Evolutionary conservation across 2,329 filamentous ascomycete genomes (phyloP), one percentile per base, ranked within the genome.

Genomic region (Aspergillus neotritici): DNA sequence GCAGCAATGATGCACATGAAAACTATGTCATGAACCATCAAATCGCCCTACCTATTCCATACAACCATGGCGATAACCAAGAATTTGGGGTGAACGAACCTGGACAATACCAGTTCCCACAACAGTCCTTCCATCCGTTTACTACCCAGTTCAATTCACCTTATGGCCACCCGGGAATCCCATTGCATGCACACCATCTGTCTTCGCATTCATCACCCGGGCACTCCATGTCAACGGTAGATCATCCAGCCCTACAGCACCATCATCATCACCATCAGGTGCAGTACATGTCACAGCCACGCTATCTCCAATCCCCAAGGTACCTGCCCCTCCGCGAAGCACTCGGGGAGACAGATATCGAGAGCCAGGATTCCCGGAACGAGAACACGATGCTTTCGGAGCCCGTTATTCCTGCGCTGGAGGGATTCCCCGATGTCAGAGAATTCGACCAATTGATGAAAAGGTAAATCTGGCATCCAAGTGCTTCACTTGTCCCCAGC

Each of bases 391-490:
- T 67, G 66, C 52, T 66, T 11, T 73, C 70, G 13, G 70, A 73
- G 47, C 65, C 69, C 13, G 61, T 73, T 15, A 48, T 66, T 11
- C 70, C 70, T 12, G 56, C 66, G 0, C 43, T 70, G 8, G 66
- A 69, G 34, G 70, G 70, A 1, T 73, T 71, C 47, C 70, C 70
- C 1, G 62, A 67, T 53, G 69, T 71, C 13, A 61, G 63, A 31
- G 69, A 70, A 33, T 74, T 73, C 48, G 69, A 74, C 49, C 60
- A 64, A 37, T 48, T 73, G 40, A 69, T 73, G 62, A 65, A 65
- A 47, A 66, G 65, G 71, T 73, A 60, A 29, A 46, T 40, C 29
- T 9, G n/a, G 13, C 31, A 8, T 37, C 12, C n/a, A 13, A 31
- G 11, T 29, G 33, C 48, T 34, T 25, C 21, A 8, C 4, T 2